A percentile compares a stretch with the other conserved stretches of the same genome.
Evolutionary conservation across 2,329 filamentous ascomycete species (phyloP).

Genomic region (Lecanosticta acicola): DNA sequence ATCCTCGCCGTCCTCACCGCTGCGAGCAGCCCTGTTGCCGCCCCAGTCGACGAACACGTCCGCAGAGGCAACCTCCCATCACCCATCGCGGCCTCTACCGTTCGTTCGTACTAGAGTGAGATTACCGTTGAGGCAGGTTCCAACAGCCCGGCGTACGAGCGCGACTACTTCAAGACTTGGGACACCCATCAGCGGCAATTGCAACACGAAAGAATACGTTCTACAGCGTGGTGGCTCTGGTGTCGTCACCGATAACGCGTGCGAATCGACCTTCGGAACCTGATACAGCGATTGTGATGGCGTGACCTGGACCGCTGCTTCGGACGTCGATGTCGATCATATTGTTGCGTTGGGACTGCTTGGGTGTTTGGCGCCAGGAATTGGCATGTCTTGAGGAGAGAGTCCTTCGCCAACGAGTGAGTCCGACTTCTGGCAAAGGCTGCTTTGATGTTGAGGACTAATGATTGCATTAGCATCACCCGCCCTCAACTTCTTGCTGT

Average conservation of each 20-base stretch:
- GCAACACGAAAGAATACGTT: conserved; percentile 55
- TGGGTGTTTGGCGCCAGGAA: conserved; percentile 57
- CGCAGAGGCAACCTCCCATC: conserved; percentile 27
- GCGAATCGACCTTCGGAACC: conserved; percentile 57
- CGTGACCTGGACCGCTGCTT: conserved; percentile 60
- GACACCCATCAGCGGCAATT: conserved; percentile 57
- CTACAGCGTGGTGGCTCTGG: conserved; percentile 66
- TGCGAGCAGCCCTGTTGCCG: conserved; percentile 19
- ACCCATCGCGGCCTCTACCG: conserved; percentile 27
- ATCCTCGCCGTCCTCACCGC: conserved; percentile 18
- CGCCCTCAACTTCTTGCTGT: conserved; percentile 75
- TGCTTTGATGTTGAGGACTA: not conserved
- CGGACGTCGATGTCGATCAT: conserved; percentile 76
- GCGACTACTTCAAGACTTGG: conserved; percentile 68
- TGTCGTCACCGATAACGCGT: conserved; percentile 56
- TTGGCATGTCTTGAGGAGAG: conserved; percentile 64
- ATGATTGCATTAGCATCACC: conserved; percentile 53
- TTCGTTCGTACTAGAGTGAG: conserved; percentile 24
- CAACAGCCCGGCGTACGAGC: conserved; percentile 50
- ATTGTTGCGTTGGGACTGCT: conserved; percentile 61
- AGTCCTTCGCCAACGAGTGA: conserved; percentile 58
- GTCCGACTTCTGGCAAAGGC: not conserved
- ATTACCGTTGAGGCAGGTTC: conserved; percentile 25
- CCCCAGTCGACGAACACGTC: conserved; percentile 17
- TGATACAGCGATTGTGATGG: conserved; percentile 74